Evolutionary conservation across 2,329 filamentous ascomycete genomes (phyloP), one percentile per base, ranked within the genome.

Genomic region (Macrophomina pseudophaseolina): DNA sequence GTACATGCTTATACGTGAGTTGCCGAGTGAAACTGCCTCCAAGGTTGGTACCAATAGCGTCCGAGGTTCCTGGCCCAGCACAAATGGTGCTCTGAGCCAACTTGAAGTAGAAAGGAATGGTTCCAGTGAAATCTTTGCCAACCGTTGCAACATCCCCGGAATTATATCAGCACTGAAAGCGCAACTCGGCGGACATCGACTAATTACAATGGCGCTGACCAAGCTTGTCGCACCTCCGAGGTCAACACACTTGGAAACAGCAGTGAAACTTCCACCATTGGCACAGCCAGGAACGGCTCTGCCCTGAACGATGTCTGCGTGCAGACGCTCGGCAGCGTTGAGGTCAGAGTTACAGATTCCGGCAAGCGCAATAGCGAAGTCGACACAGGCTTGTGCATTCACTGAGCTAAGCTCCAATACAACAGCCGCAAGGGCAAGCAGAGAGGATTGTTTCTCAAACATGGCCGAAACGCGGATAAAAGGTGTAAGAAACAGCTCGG

Each of bases 261-360:
- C 64, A 11, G 64, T 66, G 46, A 42, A 64, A 11, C 52, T 5
- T 12, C 60, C 60, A 23, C 48, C 60, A 14, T 52, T 53, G 6
- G 60, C 35, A 33, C 60, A 64, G 5, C 49, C 49, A 1, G 60
- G 48, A 33, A 42, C 11, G 18, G 14, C 23, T 28, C 38, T n/a
- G 32, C 53, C 60, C 38, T 64, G 60, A n/a, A 64, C 49, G 23
- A 64, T 48, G 33, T 64, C 49, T 46, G 60, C 60, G 14, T 38
- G 60, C 14, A 64, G 60, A 23, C 60, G 46, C 14, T 42, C 60
- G 7, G n/a, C 18, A 32, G 60, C 30, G 12, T 64, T 64, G 5
- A 23, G 60, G n/a, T 64, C 63, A 40, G 63, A 65, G 32, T 65
- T 65, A 40, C 63, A 65, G 49, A 42, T 65, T 6, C 63, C 63